phyloP scores from a whole-genome alignment of 192 early-diverging fungal genomes.

The Linnemannia elongata region DNA sequence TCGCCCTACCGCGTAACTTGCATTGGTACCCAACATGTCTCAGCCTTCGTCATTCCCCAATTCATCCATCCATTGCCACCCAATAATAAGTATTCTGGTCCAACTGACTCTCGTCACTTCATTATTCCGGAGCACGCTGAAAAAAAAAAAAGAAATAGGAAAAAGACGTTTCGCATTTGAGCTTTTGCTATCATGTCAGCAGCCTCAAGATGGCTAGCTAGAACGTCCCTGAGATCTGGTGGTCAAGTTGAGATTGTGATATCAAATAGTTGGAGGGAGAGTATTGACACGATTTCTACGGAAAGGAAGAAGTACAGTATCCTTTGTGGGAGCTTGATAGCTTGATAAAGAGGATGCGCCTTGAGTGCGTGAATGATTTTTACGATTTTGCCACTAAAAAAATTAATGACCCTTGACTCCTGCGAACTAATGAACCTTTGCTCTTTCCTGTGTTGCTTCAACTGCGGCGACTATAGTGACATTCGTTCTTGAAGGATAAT shows the following conservation, averaged over 20 bases:
- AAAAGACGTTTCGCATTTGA: not conserved
- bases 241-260: not conserved
- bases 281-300: not conserved
- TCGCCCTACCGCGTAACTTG: not conserved
- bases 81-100: not conserved
- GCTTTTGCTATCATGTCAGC: not conserved
- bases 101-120: too few species aligned
- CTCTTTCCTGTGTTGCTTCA: too few species aligned
- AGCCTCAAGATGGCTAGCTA: not conserved
- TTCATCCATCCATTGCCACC: not conserved
- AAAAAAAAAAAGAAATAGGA: constrained; percentile 5
- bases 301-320: not conserved
- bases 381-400: too few species aligned
- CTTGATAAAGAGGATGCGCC: too few species aligned
- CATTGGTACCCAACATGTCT: not conserved
- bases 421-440: too few species aligned
- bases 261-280: not conserved
- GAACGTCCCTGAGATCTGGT: not conserved
- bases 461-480: too few species aligned
- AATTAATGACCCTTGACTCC: too few species aligned
- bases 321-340: too few species aligned
- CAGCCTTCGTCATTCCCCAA: not conserved
- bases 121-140: not conserved
- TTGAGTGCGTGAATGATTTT: too few species aligned
- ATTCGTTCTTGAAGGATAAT: too few species aligned